These are phyloP conservation scores for Lasiodiplodia hormozganensis DNA, from an alignment of 2,329 filamentous ascomycete species.

Conservation along the genomic window DNA sequence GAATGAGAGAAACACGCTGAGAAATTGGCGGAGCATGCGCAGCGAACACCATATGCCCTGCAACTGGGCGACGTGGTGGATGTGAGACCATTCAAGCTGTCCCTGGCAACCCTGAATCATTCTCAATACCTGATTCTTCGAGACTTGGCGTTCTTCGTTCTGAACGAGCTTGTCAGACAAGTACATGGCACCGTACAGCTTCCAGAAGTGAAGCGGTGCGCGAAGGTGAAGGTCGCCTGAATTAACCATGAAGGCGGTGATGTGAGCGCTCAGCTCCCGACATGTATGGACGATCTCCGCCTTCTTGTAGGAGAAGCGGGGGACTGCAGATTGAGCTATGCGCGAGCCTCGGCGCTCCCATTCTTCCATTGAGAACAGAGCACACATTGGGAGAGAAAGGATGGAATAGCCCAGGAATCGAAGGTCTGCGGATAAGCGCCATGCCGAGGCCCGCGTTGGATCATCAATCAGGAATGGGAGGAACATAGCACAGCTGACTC, in stretches of 20 bases:
- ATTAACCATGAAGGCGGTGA: slow-evolving; percentile 16
- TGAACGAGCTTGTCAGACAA: slow-evolving; percentile 18
- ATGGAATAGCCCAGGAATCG: slow-evolving; percentile 50
- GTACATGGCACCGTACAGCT: slow-evolving; percentile 16
- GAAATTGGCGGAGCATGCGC: slow-evolving; percentile 26
- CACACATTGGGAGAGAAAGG: slow-evolving; percentile 33
- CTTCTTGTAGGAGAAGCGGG: slow-evolving; percentile 14
- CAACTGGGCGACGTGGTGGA: slow-evolving; percentile 22
- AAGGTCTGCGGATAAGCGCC: slow-evolving; percentile 46
- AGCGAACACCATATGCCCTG: slow-evolving; percentile 28
- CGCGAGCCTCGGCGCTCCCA: slow-evolving; percentile 21
- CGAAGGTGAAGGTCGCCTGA: not conserved
- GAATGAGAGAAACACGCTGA: slow-evolving; percentile 1
- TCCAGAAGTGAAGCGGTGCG: slow-evolving; percentile 20
- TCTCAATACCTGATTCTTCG: slow-evolving; percentile 6
- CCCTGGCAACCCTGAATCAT: not conserved
- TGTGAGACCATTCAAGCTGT: slow-evolving; percentile 10
- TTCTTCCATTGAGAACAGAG: slow-evolving; percentile 8
- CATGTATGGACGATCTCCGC: not conserved
- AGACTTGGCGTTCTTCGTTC: slow-evolving; percentile 11
- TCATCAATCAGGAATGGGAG: slow-evolving; percentile 67
- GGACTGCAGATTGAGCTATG: not conserved
- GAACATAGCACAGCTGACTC: slow-evolving; percentile 57
- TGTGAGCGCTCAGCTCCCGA: slow-evolving; percentile 19
- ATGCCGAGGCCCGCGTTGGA: slow-evolving; percentile 50